Conservation (phyloP, 1,284 basidiomycete species). For the Amylostereum areolatum region DNA sequence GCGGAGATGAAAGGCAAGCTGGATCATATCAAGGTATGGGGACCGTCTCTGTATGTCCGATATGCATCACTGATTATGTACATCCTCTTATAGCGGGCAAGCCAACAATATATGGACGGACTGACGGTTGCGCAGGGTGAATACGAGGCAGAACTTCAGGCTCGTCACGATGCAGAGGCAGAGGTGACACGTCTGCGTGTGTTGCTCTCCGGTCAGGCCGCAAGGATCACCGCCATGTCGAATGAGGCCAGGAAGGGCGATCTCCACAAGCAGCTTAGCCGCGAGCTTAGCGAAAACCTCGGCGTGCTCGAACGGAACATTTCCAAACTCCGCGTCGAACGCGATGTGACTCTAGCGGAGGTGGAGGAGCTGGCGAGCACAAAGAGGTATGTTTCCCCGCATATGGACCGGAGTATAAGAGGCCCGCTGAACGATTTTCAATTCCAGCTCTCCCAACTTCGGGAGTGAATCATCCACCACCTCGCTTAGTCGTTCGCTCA, state of each 20-base stretch:
- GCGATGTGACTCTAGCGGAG: slow-evolving; percentile 90
- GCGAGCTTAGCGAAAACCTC: slow-evolving; percentile 75
- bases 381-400: slow-evolving; percentile 47
- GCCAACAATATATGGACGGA: slow-evolving; percentile 89
- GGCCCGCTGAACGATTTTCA: slow-evolving; percentile 14
- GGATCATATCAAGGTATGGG: slow-evolving; percentile 79
- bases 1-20: slow-evolving; percentile 70
- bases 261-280: slow-evolving; percentile 70
- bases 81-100: slow-evolving; percentile 54
- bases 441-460: slow-evolving; percentile 10
- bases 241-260: slow-evolving; percentile 73
- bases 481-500: slow-evolving; percentile 69
- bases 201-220: slow-evolving; percentile 85
- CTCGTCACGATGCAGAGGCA: slow-evolving; percentile 84
- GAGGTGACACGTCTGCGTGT: slow-evolving; percentile 84
- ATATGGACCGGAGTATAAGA: neutral
- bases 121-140: slow-evolving; percentile 89
- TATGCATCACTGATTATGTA: neutral
- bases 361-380: slow-evolving; percentile 82
- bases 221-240: slow-evolving; percentile 76
- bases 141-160: slow-evolving; percentile 86
- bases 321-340: slow-evolving; percentile 81
- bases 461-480: slow-evolving; percentile 35
- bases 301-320: slow-evolving; percentile 80
- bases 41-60: slow-evolving; percentile 5